Evolutionary conservation across 2,329 filamentous ascomycete genomes (phyloP), one percentile per base, ranked within the genome.

Genomic region (Verticillium longisporum): DNA sequence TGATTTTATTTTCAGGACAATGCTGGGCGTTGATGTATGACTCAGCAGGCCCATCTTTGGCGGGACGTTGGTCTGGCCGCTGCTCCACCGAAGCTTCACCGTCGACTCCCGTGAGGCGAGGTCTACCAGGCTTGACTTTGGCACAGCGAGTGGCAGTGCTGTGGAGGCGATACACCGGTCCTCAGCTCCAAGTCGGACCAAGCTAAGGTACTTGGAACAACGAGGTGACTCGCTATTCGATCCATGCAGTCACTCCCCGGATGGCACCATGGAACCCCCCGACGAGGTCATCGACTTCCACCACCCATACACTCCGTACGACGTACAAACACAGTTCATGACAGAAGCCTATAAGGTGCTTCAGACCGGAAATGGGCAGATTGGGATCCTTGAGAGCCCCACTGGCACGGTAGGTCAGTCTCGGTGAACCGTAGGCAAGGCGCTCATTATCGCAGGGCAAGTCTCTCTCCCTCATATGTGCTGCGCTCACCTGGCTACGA

Each of bases 351-450:
- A 96, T 71, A 77, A 85, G 57, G 91, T 92, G 63, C 83, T 97
- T 32, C 87, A 96, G 66, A 70, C 69, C 31, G 83, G 84, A 4
- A 74, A 89, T 53, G 88, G 90, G 9, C 91, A 93, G 69, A 81
- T 97, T 56, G 93, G 91, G 34, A 92, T 97, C 54, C 88, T 97
- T 55, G 93, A 97, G 71, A 96, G 91, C 55, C 93, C 93, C n/a
- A 97, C 93, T 53, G 93, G 93, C 73, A 89, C 86, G 64, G 82
- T 83, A 71, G 65, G 76, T 54, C 13, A 54, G 14, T 11, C 57
- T 18, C 4, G 33, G 32, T 9, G 3, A 50, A 50, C 45, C 18
- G 7, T 18, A 50, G 7, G n/a, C 32, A 32, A 5, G 18, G 63
- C 72, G 64, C 10, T 37, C 18, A 55, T 13, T 15, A 11, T 45